A percentile compares a stretch with the other conserved stretches of the same genome.
Conservation (phyloP, 2,329 filamentous ascomycete species). For the Ramichloridium luteum region DNA sequence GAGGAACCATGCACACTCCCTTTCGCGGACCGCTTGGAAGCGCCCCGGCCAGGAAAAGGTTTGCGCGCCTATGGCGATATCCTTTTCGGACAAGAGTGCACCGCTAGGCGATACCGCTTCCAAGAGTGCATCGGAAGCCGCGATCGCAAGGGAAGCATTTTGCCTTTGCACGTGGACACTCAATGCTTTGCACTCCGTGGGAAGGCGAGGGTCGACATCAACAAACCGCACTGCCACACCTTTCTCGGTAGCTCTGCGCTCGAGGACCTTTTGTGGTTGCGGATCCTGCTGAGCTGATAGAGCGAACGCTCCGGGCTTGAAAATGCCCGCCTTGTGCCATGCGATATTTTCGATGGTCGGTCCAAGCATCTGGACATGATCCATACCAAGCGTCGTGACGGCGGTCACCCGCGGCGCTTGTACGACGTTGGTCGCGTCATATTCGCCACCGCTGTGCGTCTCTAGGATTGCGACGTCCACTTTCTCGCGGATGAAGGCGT, state of each 20-base stretch:
- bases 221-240: conserved; percentile 36
- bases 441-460: conserved; percentile 84
- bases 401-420: conserved; percentile 55
- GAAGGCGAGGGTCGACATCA: conserved; percentile 36
- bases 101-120: not conserved
- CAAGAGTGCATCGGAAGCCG: conserved; percentile 19
- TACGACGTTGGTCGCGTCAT: conserved; percentile 81
- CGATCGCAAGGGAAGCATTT: conserved; percentile 49
- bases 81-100: conserved; percentile 7
- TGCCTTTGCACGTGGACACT: conserved; percentile 48
- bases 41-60: conserved; percentile 16
- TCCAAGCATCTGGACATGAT: conserved; percentile 70
- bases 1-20: conserved; percentile 26
- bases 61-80: conserved; percentile 10
- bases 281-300: conserved; percentile 40
- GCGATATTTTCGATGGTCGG: conserved; percentile 66
- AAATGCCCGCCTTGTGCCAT: conserved; percentile 83
- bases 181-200: conserved; percentile 40
- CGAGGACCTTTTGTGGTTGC: conserved; percentile 32
- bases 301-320: conserved; percentile 52
- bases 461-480: conserved; percentile 72
- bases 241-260: conserved; percentile 38
- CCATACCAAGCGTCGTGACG: conserved; percentile 71
- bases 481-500: conserved; percentile 64
- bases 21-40: conserved; percentile 12